Conservation (phyloP, 208 protist species). For the Crithidia bombi region DNA sequence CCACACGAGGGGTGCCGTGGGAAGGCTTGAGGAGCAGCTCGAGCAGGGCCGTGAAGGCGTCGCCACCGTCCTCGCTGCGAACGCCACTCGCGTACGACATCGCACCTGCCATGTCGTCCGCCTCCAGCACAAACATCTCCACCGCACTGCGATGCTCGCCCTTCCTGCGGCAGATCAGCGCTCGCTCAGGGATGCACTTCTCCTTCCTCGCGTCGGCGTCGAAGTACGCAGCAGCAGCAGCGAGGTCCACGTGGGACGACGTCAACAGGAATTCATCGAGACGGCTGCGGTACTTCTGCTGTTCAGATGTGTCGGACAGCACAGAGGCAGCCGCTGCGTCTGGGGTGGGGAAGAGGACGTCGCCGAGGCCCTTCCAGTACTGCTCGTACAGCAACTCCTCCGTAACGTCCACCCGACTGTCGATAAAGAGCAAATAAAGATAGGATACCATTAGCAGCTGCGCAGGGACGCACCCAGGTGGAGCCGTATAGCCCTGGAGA, state of each 20-base stretch:
- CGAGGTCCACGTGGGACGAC: constrained; percentile 43
- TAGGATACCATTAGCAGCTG: constrained; percentile 21
- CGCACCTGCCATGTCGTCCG: constrained; percentile 42
- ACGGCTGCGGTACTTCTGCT: constrained; percentile 22
- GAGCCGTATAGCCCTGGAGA: constrained; percentile 7
- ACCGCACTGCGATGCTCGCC: constrained; percentile 59
- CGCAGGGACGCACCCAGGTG: neutral
- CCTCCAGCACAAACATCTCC: constrained; percentile 66
- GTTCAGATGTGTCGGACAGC: neutral
- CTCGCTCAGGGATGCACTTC: constrained; percentile 46
- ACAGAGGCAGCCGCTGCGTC: neutral
- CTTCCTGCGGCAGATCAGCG: constrained; percentile 63
- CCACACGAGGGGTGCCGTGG: constrained; percentile 17
- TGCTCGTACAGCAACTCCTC: constrained; percentile 24
- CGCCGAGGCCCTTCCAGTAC: constrained; percentile 29
- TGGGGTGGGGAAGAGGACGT: constrained; percentile 23
- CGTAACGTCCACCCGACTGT: constrained; percentile 10
- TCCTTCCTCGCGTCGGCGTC: constrained; percentile 40
- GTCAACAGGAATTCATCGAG: constrained; percentile 52
- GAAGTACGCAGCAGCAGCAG: constrained; percentile 38
- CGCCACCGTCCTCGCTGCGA: constrained; percentile 40
- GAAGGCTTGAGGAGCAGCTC: constrained; percentile 36
- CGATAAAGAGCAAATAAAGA: constrained; percentile 16
- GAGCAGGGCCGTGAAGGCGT: constrained; percentile 44
- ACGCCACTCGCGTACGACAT: constrained; percentile 55